Percentiles rank a stretch among this genome's conserved stretches.
phyloP scores from a whole-genome alignment of 305 asterid species.

The Petunia hybrid region DNA sequence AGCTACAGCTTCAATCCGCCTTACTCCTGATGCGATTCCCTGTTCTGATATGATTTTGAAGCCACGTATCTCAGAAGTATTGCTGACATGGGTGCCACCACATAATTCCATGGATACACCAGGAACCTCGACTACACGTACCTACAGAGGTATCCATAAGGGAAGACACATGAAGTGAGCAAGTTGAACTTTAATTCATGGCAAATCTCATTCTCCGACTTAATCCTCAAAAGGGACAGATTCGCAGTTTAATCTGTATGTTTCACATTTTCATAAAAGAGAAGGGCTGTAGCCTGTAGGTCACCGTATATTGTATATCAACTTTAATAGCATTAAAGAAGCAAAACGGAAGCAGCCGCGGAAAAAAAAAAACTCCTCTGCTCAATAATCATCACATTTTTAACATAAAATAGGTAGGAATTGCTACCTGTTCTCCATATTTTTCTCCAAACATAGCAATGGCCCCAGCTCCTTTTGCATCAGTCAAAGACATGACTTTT shows the following conservation, averaged over 20 bases:
- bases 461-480: conserved; percentile 95
- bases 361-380: not conserved
- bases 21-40: conserved; percentile 85
- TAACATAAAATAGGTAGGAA: conserved; percentile 19
- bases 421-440: conserved; percentile 81
- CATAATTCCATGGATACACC: conserved; percentile 96
- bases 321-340: conserved; percentile 21
- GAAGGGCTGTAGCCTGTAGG: conserved; percentile 15
- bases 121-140: conserved; percentile 96
- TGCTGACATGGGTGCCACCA: conserved; percentile 93
- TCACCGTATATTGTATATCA: not conserved
- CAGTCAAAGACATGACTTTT: conserved; percentile 73
- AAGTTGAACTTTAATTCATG: conserved; percentile 8
- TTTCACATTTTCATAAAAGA: not conserved
- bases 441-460: conserved; percentile 98
- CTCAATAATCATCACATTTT: not conserved
- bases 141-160: conserved; percentile 50
- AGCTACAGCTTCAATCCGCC: conserved; percentile 97
- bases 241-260: not conserved
- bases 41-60: conserved; percentile 89
- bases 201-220: conserved; percentile 1
- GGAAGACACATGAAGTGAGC: not conserved
- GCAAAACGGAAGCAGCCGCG: not conserved
- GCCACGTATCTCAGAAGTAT: conserved; percentile 87
- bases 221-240: conserved; percentile 7